These are phyloP conservation scores for Globisporangium yorkense DNA, from an alignment of 352 stramenopile species.

Conservation along the genomic window DNA sequence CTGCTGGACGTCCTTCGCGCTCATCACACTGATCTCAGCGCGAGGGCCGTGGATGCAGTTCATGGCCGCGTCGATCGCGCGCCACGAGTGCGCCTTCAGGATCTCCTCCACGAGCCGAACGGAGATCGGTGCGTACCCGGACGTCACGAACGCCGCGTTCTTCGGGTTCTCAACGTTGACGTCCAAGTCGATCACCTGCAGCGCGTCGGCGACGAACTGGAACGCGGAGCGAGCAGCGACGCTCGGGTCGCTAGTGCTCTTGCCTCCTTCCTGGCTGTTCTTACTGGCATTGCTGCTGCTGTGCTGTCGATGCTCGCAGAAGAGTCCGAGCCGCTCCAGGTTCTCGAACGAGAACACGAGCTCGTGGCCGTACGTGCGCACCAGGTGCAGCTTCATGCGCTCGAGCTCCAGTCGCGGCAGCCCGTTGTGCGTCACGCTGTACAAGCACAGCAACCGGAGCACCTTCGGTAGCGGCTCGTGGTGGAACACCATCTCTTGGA, in stretches of 20 bases:
- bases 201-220: conserved; percentile 17
- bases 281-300: not conserved
- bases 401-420: conserved; percentile 27
- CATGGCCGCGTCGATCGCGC: conserved; percentile 40
- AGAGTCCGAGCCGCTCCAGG: conserved; percentile 41
- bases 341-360: conserved; percentile 68
- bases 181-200: conserved; percentile 51
- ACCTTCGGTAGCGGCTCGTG: conserved; percentile 48
- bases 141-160: conserved; percentile 63
- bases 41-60: conserved; percentile 41
- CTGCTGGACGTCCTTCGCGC: not conserved
- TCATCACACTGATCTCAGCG: conserved; percentile 37
- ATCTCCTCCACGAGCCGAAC: conserved; percentile 65
- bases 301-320: conserved; percentile 22
- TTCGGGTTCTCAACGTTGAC: conserved; percentile 48
- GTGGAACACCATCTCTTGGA: conserved; percentile 57
- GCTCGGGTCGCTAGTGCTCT: not conserved
- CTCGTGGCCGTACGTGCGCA: conserved; percentile 69
- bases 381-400: conserved; percentile 47
- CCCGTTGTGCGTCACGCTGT: conserved; percentile 45
- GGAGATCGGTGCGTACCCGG: conserved; percentile 64
- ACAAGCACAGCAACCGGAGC: conserved; percentile 59
- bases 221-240: conserved; percentile 18
- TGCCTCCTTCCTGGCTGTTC: not conserved
- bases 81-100: conserved; percentile 42